Evolutionary conservation across 1,139 yeast genomes (phyloP).

Genomic region (Saccharomyces hybrid): DNA sequence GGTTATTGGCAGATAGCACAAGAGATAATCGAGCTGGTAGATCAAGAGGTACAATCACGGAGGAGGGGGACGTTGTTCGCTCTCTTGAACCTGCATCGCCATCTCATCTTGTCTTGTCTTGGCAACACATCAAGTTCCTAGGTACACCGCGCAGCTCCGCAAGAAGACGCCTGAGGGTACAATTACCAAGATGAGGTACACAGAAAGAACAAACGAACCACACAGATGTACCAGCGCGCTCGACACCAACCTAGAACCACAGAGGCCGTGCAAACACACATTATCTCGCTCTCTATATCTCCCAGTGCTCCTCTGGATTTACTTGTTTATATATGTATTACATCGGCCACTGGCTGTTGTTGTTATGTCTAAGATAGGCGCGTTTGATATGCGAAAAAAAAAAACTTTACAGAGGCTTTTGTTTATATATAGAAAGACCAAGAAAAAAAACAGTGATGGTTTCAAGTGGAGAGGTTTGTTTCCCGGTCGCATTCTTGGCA

Average conservation of each 20-base stretch:
- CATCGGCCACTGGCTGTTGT: background rate
- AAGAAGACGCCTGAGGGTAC: background rate
- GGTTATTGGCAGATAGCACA: background rate
- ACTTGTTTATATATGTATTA: background rate
- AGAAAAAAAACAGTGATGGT: background rate
- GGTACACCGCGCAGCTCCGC: background rate
- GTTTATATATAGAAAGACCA: background rate
- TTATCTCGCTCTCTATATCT: background rate
- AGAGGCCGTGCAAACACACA: background rate
- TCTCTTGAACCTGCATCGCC: background rate
- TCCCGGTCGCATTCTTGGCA: background rate
- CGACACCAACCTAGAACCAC: background rate
- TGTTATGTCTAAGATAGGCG: background rate
- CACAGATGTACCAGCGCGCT: background rate
- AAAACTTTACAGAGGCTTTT: conserved; percentile 1
- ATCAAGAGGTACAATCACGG: background rate
- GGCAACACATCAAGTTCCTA: background rate
- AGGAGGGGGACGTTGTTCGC: background rate
- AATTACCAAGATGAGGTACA: background rate
- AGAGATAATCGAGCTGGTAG: background rate
- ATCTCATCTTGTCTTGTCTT: background rate
- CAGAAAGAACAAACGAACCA: background rate
- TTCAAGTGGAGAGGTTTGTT: background rate
- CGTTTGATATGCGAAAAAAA: background rate
- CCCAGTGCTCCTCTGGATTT: no score